Base-by-base conservation (phyloP, 2,329 filamentous ascomycete species). In the Bipolaris victoriae region DNA sequence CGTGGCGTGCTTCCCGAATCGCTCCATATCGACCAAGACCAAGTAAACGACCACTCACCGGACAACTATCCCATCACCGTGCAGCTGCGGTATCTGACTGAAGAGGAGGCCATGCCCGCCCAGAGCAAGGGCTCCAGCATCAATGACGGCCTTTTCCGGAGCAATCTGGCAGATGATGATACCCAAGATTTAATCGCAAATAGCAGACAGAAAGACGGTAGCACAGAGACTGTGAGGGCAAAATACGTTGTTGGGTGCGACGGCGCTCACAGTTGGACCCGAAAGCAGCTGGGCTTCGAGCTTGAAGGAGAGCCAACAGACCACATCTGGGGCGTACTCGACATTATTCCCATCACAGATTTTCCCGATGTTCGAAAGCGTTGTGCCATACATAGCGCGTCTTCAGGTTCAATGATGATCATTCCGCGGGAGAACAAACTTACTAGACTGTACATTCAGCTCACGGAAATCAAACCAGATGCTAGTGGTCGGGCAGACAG, bases 221-320 rank as follows among this genome's bases (percentile, higher is more conserved):
- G 60, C 15, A 65, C 59, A 62, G 82, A 84, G 63, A 68, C 73
- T 0, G 75, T 88, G 2, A 81, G 77, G 37, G 81, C 83, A 5
- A 87, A 87, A 67, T 91, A 88, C 60, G 79, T 91, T 29, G 80
- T 91, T 3, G 88, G 88, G 0, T 87, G 85, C 43, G 88, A 90
- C 61, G 88, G 88, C 0, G 88, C 88, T 0, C 86, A 88, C 65
- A 86, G 83, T 54, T 90, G 87, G 86, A 86, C 84, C 0, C 77
- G 88, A 37, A 79, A 81, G 52, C 80, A 85, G 52, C 76, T 90
- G 1, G 83, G 84, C 0, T 82, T 85, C 31, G 77, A 82, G 31
- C 77, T 88, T 45, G 78, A 84, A 45, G 85, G 85, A 5, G 84
- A 86, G 49, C 81, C 79, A 3, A 84, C 80, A 0, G 82, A 84